Percentiles rank a stretch among this genome's conserved stretches.
phyloP scores from a whole-genome alignment of 768 basidiomycete genomes.

The Leucocoprinus leucothites region DNA sequence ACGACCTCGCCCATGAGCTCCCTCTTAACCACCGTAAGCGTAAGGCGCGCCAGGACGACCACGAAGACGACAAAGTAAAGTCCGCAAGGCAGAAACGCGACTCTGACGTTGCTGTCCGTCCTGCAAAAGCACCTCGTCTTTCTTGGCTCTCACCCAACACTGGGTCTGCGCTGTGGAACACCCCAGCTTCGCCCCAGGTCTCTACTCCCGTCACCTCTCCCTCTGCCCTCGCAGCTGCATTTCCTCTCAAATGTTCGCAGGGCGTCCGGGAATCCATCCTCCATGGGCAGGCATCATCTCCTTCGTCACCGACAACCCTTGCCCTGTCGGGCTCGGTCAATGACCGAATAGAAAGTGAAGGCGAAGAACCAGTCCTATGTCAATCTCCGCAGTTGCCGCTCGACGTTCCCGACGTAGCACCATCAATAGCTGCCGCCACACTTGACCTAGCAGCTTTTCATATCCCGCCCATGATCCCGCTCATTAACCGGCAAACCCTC shows the following conservation, averaged over 20 bases:
- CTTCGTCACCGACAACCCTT: constrained; percentile 15
- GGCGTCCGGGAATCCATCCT: constrained; percentile 1
- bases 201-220: constrained; percentile 28
- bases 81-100: constrained; percentile 37
- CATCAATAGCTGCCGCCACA: constrained; percentile 31
- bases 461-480: constrained; percentile 67
- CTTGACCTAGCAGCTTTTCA: constrained; percentile 47
- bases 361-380: constrained; percentile 41
- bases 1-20: constrained; percentile 56
- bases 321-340: constrained; percentile 23
- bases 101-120: constrained; percentile 23
- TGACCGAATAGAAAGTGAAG: constrained; percentile 36
- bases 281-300: too few species aligned
- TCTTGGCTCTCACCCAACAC: constrained; percentile 31
- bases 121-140: constrained; percentile 36
- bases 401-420: constrained; percentile 10
- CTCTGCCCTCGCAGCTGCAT: constrained; percentile 18
- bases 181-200: constrained; percentile 28
- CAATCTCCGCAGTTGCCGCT: constrained; percentile 29
- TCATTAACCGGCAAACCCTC: constrained; percentile 80
- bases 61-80: constrained; percentile 23
- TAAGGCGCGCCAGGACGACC: constrained; percentile 57
- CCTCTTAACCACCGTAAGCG: constrained; percentile 61
- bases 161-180: constrained; percentile 23
- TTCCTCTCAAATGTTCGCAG: constrained; percentile 8